phyloP scores from a whole-genome alignment of 495 filamentous ascomycete genomes.

The Aspergillus saccharolyticus region DNA sequence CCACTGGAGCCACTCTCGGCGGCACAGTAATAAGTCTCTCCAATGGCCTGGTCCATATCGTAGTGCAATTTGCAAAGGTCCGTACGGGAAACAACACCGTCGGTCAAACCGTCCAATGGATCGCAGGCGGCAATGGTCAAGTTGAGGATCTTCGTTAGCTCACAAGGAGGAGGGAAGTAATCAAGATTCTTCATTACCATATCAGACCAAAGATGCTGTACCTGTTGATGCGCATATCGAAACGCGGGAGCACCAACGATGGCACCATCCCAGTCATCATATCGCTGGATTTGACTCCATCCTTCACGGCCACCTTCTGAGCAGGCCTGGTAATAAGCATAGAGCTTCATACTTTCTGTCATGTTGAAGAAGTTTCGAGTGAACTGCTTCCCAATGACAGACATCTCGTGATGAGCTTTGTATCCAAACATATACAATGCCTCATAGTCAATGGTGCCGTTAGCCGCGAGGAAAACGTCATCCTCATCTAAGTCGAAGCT shows the following conservation, averaged over 20 bases:
- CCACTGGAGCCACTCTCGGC: constrained; percentile 10
- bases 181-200: constrained; percentile 75
- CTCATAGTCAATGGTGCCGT: constrained; percentile 42
- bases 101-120: constrained; percentile 40
- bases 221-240: background rate
- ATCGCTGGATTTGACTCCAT: constrained; percentile 45
- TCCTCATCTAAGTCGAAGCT: constrained; percentile 26
- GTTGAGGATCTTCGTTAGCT: constrained; percentile 70
- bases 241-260: constrained; percentile 37
- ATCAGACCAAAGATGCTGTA: constrained; percentile 13
- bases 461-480: constrained; percentile 30
- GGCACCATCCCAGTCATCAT: constrained; percentile 43
- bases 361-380: constrained; percentile 31
- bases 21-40: constrained; percentile 40
- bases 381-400: constrained; percentile 33
- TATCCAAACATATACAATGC: constrained; percentile 45
- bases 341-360: constrained; percentile 31
- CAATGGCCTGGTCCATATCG: constrained; percentile 34
- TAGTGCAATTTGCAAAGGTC: constrained; percentile 44
- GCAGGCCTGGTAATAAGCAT: constrained; percentile 50
- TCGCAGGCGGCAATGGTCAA: constrained; percentile 55
- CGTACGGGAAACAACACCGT: constrained; percentile 45
- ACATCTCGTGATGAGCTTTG: constrained; percentile 27
- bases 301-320: constrained; percentile 50
- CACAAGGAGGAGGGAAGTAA: constrained; percentile 70